These are phyloP conservation scores for Clavariopsis aquatica DNA, from an alignment of 495 filamentous ascomycete species.

Conservation along the genomic window DNA sequence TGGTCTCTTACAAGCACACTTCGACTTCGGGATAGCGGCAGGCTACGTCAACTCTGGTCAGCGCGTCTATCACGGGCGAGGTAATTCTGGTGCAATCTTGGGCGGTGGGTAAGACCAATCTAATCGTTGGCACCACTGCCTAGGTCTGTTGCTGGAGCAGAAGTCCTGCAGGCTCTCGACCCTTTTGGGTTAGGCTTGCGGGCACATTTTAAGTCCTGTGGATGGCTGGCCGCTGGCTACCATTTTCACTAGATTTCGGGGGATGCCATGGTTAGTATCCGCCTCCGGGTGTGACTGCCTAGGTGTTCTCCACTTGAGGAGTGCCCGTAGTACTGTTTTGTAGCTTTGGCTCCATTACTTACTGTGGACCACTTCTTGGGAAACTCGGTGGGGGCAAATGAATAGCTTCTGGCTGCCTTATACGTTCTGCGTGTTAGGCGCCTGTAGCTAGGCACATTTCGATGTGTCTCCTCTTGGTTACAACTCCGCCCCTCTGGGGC, in stretches of 20 bases:
- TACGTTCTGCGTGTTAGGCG: not conserved
- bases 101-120: too few species aligned
- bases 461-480: not conserved
- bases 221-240: not conserved
- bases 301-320: not conserved
- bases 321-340: not conserved
- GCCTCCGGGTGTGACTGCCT: not conserved
- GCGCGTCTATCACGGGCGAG: too few species aligned
- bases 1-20: too few species aligned
- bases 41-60: too few species aligned
- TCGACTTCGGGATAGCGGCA: too few species aligned
- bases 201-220: not conserved
- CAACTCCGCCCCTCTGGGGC: not conserved
- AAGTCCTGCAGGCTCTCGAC: not conserved
- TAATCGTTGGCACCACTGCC: too few species aligned
- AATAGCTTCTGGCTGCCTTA: not conserved
- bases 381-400: not conserved
- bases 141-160: too few species aligned
- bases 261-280: not conserved
- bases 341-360: not conserved
- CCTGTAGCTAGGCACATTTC: not conserved
- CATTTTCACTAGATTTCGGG: not conserved
- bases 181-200: not conserved
- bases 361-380: not conserved
- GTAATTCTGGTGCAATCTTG: too few species aligned